Evolutionary conservation across 2,329 filamentous ascomycete species (phyloP).

Genomic region (Plectosphaerella sp.): DNA sequence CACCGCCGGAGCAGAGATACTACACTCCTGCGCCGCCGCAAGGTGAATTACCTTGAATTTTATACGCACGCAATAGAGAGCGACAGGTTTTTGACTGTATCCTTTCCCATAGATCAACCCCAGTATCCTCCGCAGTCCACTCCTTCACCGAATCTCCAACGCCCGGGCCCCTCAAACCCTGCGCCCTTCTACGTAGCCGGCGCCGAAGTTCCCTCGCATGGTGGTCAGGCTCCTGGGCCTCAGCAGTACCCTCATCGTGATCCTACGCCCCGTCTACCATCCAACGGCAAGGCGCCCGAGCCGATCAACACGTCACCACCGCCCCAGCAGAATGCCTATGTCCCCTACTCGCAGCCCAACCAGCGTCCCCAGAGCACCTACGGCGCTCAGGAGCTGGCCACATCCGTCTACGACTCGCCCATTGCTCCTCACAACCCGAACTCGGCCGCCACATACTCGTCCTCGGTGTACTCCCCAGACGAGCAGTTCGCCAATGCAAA

Average conservation of each 20-base stretch:
- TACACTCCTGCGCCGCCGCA: constrained; percentile 60
- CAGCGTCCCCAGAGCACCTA: constrained; percentile 65
- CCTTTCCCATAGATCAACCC: constrained; percentile 29
- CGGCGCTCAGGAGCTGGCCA: constrained; percentile 72
- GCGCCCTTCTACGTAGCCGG: constrained; percentile 66
- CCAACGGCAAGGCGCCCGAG: constrained; percentile 42
- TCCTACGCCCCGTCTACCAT: constrained; percentile 43
- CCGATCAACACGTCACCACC: constrained; percentile 49
- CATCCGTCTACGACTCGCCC: constrained; percentile 73
- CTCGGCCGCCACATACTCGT: constrained; percentile 37
- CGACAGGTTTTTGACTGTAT: constrained; percentile 19
- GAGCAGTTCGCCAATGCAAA: constrained; percentile 37
- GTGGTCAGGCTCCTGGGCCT: constrained; percentile 16
- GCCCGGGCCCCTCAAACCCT: constrained; percentile 41
- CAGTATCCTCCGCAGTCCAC: constrained; percentile 40
- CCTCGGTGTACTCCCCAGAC: constrained; percentile 44
- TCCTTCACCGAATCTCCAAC: constrained; percentile 51
- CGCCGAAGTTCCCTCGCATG: constrained; percentile 43
- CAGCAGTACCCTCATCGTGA: constrained; percentile 50
- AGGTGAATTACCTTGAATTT: constrained; percentile 27
- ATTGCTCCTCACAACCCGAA: constrained; percentile 49
- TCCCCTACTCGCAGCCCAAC: constrained; percentile 40
- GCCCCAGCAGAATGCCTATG: constrained; percentile 43
- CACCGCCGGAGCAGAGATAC: constrained; percentile 45
- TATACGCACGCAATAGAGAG: neutral